Conservation (phyloP, 768 basidiomycete genomes). For the Macrolepiota fuliginosa region DNA sequence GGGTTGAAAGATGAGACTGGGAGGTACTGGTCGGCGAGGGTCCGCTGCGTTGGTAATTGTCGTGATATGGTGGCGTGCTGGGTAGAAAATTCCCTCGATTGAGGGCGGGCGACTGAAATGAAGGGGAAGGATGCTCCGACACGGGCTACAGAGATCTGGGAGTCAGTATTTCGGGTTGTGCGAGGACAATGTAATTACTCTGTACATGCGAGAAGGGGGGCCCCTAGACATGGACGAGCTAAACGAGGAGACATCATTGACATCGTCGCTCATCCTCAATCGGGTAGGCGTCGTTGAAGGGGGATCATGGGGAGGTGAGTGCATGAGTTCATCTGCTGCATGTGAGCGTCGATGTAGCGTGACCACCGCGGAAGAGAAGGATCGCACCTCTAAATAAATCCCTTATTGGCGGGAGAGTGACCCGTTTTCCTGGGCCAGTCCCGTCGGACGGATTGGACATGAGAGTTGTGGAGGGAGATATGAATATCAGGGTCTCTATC, state of each 20-base stretch:
- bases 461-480: slow-evolving; percentile 12
- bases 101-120: not conserved
- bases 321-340: slow-evolving; percentile 45
- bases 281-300: slow-evolving; percentile 41
- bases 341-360: slow-evolving; percentile 8
- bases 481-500: slow-evolving; percentile 12
- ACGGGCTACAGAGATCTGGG: not conserved
- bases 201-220: not conserved
- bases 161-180: not conserved
- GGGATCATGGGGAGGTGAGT: slow-evolving; percentile 35
- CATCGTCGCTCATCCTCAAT: slow-evolving; percentile 39
- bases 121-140: not conserved
- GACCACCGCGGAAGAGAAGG: not conserved
- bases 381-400: slow-evolving; percentile 60
- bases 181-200: not conserved
- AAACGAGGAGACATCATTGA: slow-evolving; percentile 15
- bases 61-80: not conserved
- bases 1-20: not conserved
- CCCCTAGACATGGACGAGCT: not conserved
- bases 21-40: not conserved
- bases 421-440: slow-evolving; percentile 34
- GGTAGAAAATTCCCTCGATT: not conserved
- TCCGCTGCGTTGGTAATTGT: not conserved
- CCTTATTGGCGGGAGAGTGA: slow-evolving; percentile 70
- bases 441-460: slow-evolving; percentile 30